Conservation (phyloP, 352 stramenopile species). For the Saprolegnia parasitica region DNA sequence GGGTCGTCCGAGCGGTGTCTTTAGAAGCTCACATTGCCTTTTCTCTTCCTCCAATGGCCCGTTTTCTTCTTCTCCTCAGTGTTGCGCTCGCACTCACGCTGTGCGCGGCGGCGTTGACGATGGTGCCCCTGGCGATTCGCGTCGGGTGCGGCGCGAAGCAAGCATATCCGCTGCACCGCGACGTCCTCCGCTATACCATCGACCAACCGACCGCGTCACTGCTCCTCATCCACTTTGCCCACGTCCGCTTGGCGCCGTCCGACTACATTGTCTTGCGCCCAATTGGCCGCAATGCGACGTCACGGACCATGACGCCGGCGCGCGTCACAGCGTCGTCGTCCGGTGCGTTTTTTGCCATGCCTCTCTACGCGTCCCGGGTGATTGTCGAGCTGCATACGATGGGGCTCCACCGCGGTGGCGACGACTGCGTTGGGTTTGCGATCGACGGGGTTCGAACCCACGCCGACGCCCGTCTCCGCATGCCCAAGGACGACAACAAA, state of each 20-base stretch:
- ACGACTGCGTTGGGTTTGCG: slow-evolving; percentile 49
- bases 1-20: too few relatives aligned
- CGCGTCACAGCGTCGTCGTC: slow-evolving; percentile 33
- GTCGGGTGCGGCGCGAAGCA: slow-evolving; percentile 32
- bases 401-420: slow-evolving; percentile 10
- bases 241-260: slow-evolving; percentile 45
- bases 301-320: slow-evolving; percentile 30
- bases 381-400: slow-evolving; percentile 46
- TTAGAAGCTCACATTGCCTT: too few relatives aligned
- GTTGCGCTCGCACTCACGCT: slow-evolving; percentile 27
- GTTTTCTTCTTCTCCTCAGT: slow-evolving; percentile 50
- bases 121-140: slow-evolving; percentile 10
- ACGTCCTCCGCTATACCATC: slow-evolving; percentile 38
- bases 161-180: background rate
- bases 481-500: slow-evolving; percentile 30
- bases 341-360: slow-evolving; percentile 47
- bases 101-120: background rate
- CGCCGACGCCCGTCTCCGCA: background rate
- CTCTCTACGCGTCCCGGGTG: slow-evolving; percentile 43
- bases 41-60: slow-evolving; percentile 43
- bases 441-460: slow-evolving; percentile 47
- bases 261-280: slow-evolving; percentile 42
- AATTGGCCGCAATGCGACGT: slow-evolving; percentile 29
- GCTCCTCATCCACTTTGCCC: slow-evolving; percentile 56
- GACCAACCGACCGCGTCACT: slow-evolving; percentile 46